Evolutionary conservation across 2,329 filamentous ascomycete species (phyloP), one percentile per base, ranked within the genome.

Genomic region (Talaromyces funiculosus): DNA sequence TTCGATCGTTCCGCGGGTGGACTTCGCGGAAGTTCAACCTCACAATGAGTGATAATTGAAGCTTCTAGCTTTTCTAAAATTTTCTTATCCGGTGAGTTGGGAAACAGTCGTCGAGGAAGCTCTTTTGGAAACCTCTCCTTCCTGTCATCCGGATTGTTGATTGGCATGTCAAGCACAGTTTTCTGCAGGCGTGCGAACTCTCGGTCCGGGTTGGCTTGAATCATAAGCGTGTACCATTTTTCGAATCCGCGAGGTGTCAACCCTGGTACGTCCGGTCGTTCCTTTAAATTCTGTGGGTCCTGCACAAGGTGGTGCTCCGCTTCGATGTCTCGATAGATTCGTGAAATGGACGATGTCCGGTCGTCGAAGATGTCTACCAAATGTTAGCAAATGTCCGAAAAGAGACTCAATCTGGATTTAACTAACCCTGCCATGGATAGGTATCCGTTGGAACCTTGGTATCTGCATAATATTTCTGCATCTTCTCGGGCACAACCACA

Each of bases 81-180:
- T 33, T 82, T 77, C 0, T 81, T 67, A 65, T 90, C 84, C 0
- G 82, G 78, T 7, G 74, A 72, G 0, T 78, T 76, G 0, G 91
- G 91, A 40, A 96, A 84, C 3, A 94, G 79, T 56, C 88, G 82
- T 42, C 90, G 81, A 0, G 90, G 87, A 2, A 96, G 81, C 66
- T 92, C 87, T 64, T 90, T 91, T 0, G 91, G 92, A 59, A 95
- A 87, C 2, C 89, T 81, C 72, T 92, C 89, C 10, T 83, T 85
- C 64, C 81, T 83, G 53, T 88, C 83, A 47, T 86, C 81, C 0
- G 85, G 80, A 59, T 87, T 85, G 67, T 72, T 86, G 66, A 95
- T 88, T 0, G 90, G 88, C 73, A 92, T 84, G 47, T 87, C 82
- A 3, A 85, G 73, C 3, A 92, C 83, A 22, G 90, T 84, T 61